Evolutionary conservation across 2,329 filamentous ascomycete species (phyloP), one percentile per base, ranked within the genome.

Genomic region (Dactylellina drechsleri): DNA sequence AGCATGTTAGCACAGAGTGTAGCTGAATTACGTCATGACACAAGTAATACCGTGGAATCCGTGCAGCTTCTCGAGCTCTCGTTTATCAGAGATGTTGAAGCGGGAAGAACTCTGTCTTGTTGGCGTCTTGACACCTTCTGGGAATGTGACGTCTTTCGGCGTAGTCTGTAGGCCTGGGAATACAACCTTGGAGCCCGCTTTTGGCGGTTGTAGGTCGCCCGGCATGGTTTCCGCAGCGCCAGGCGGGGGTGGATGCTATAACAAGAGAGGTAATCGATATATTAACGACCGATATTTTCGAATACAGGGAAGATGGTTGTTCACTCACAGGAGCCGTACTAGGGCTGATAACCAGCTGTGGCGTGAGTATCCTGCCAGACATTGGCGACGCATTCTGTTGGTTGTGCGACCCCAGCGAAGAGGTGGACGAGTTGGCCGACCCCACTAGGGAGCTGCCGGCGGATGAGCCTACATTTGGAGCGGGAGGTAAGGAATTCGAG

Each of bases 221-320:
- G 95, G 95, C 94, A 99, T 98, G 4, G 94, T 97, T 84, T 99
- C 95, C 77, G 93, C 91, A 70, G 93, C 91, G 78, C 95, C 95
- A 56, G 95, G 95, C 76, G 93, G 93, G 59, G 95, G 93, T 52
- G 95, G 85, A 84, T 99, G 95, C 93, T 95, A 80, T 66, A 57
- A 78, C 53, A 18, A 28, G 26, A 28, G 7, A 3, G 26, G 26
- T 28, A 36, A 43, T 13, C 59, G 61, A 65, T 66, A 61, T 71
- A 79, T 67, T 80, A 56, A 36, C 47, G 40, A 66, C 36, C 31
- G 36, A 57, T 67, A 72, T 58, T 47, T 28, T 28, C 26, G 26
- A 28, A 28, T 45, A 16, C 41, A 45, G 12, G 6, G 28, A 31
- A 43, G 50, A n/a, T 67, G 72, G 59, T 60, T 57, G 61, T 7